phyloP scores from a whole-genome alignment of 805 yeast species.

The Candida pini region DNA sequence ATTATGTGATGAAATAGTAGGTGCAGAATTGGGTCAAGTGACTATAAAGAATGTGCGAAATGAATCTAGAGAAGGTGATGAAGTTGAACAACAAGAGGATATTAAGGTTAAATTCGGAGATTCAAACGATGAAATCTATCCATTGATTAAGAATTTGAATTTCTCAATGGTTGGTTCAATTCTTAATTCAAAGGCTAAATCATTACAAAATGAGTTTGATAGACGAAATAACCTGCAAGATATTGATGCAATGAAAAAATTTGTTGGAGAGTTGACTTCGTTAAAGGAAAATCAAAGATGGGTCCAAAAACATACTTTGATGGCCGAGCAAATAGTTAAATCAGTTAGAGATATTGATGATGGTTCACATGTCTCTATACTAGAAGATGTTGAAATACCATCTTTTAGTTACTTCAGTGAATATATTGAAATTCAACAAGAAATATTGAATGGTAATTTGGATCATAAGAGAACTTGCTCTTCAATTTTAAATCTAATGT shows the following conservation, averaged over 20 bases:
- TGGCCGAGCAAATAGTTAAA: slow-evolving; percentile 62
- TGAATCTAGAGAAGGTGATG: slow-evolving; percentile 8
- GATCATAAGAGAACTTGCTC: slow-evolving; percentile 33
- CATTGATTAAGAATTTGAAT: slow-evolving; percentile 55
- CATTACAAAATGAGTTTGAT: slow-evolving; percentile 64
- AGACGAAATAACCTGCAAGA: slow-evolving; percentile 50
- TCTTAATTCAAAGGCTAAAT: slow-evolving; percentile 65
- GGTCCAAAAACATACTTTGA: slow-evolving; percentile 63
- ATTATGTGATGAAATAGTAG: slow-evolving; percentile 66
- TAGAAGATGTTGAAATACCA: slow-evolving; percentile 16
- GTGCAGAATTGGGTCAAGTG: slow-evolving; percentile 37
- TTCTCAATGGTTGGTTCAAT: slow-evolving; percentile 75
- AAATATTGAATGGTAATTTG: slow-evolving; percentile 49
- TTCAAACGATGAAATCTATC: slow-evolving; percentile 41
- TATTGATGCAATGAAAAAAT: slow-evolving; percentile 58
- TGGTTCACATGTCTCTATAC: slow-evolving; percentile 9
- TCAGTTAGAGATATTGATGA: slow-evolving; percentile 18
- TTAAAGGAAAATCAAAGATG: slow-evolving; percentile 63
- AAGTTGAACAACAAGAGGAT: neutral
- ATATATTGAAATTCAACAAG: slow-evolving; percentile 62
- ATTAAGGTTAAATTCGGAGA: slow-evolving; percentile 24
- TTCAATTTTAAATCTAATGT: slow-evolving; percentile 45
- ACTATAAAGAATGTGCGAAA: slow-evolving; percentile 14
- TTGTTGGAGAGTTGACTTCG: slow-evolving; percentile 65
- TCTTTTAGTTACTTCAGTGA: slow-evolving; percentile 32